Evolutionary conservation across 208 protist genomes (phyloP), one percentile per base, ranked within the genome.

Genomic region (Leishmania amazonensis): DNA sequence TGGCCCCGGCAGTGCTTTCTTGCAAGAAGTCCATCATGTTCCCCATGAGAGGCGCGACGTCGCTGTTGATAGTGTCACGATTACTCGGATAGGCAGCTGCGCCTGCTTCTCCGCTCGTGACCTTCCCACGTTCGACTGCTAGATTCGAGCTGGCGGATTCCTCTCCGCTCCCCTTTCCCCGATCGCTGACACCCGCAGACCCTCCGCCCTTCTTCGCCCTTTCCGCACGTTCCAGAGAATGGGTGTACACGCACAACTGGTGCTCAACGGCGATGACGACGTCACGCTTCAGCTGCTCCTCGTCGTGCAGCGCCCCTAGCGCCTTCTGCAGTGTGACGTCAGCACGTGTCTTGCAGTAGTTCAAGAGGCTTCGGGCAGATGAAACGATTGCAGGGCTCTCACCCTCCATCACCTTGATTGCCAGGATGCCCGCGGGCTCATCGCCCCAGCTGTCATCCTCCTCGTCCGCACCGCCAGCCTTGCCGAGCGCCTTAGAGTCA

Each of bases 261-360:
- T 76, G 57, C 83, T 91, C 88, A 17, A 91, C 86, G 6, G 88
- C 88, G 35, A 81, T 47, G 28, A 87, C 60, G 24, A 91, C 82
- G 62, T 86, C 86, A 42, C 88, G 85, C 68, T 83, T 91, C 78
- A 91, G 83, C 62, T 80, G 40, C 79, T 91, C 88, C 65, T 91
- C 85, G 49, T 87, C 74, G 28, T 80, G 53, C 5, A 91, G 57
- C 53, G 79, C 80, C 1, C 21, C 51, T 11, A 91, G 58, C 0
- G 72, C 81, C 78, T 79, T 58, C 57, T 78, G 53, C 38, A 75
- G 8, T 15, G 76, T 73, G 2, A 53, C 74, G 64, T 77, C 75
- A n/a, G 68, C 5, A 35, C 62, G 75, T n/a, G 79, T n/a, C 81
- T 85, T 87, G 68, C 83, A 85, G 73, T 72, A 81, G 76, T 80